A percentile compares a stretch with the other conserved stretches of the same genome.
Conservation (phyloP, 805 yeast genomes). For the Yamadazyma paraphyllophila region DNA sequence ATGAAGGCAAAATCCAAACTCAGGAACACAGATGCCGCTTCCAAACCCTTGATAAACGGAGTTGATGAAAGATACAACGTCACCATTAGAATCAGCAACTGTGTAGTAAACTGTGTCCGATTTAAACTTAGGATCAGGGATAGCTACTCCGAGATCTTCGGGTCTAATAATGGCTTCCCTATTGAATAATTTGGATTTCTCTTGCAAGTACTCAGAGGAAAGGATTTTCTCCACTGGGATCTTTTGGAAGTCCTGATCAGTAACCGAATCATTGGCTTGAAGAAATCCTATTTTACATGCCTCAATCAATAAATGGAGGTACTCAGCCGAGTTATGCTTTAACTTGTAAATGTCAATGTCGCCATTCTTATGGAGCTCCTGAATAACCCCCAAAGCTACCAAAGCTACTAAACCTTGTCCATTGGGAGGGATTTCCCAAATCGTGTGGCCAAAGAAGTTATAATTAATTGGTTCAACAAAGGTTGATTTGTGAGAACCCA, state of each 20-base stretch:
- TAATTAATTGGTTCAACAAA: conserved; percentile 63
- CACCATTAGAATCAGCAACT: conserved; percentile 64
- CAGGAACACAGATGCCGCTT: conserved; percentile 62
- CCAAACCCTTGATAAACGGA: conserved; percentile 73
- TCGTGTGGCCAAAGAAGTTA: conserved; percentile 47
- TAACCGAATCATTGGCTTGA: conserved; percentile 71
- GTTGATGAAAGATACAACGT: conserved; percentile 78
- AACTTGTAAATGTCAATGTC: conserved; percentile 39
- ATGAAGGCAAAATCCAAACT: conserved; percentile 66
- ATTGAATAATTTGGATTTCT: conserved; percentile 48
- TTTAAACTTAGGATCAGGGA: conserved; percentile 55
- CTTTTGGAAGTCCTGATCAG: conserved; percentile 52
- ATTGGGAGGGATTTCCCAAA: conserved; percentile 86
- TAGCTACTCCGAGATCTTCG: conserved; percentile 41
- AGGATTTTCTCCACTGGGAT: conserved; percentile 44
- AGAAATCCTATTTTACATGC: conserved; percentile 68
- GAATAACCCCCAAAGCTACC: conserved; percentile 64
- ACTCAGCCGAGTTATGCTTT: conserved; percentile 67
- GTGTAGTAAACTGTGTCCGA: conserved; percentile 75
- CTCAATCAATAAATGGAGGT: conserved; percentile 68
- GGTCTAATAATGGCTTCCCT: conserved; percentile 40
- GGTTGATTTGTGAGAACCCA: conserved; percentile 55
- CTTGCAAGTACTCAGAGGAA: conserved; percentile 45
- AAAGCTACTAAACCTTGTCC: conserved; percentile 80
- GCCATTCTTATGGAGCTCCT: conserved; percentile 48